phyloP scores from a whole-genome alignment of 2,329 filamentous ascomycete genomes.

The Cercospora citrullina region DNA sequence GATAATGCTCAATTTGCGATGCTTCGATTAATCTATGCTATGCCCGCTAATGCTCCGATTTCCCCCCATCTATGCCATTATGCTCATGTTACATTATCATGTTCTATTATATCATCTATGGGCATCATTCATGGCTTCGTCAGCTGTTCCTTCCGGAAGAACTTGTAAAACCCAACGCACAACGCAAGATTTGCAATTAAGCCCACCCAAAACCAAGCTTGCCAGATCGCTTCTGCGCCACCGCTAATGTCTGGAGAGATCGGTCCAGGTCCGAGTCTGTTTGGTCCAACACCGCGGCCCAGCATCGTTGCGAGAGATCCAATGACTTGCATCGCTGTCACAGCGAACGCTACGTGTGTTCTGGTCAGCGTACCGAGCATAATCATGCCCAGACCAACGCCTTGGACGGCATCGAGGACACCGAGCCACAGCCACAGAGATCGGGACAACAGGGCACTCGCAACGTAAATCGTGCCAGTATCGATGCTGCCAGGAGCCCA shows the following conservation, averaged over 20 bases:
- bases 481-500: conserved; percentile 48
- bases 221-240: conserved; percentile 39
- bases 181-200: conserved; percentile 26
- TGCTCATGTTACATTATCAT: not conserved
- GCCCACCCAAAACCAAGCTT: conserved; percentile 31
- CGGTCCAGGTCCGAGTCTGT: conserved; percentile 59
- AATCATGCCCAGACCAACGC: conserved; percentile 66
- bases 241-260: conserved; percentile 63
- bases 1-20: not conserved
- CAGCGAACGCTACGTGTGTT: conserved; percentile 61
- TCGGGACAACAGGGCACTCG: conserved; percentile 56
- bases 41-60: not conserved
- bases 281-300: conserved; percentile 59
- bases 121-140: conserved; percentile 24
- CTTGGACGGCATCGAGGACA: conserved; percentile 63
- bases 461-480: conserved; percentile 46
- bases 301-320: conserved; percentile 62
- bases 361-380: conserved; percentile 61
- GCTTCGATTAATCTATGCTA: not conserved
- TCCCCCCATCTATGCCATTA: not conserved
- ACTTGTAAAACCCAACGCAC: conserved; percentile 30
- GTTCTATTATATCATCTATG: not conserved
- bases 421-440: conserved; percentile 66
- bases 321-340: conserved; percentile 61
- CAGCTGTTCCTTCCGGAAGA: conserved; percentile 31